Evolutionary conservation across 139 green algal genomes (phyloP), one percentile per base, ranked within the genome.

Genomic region (Coelastrella sp.): DNA sequence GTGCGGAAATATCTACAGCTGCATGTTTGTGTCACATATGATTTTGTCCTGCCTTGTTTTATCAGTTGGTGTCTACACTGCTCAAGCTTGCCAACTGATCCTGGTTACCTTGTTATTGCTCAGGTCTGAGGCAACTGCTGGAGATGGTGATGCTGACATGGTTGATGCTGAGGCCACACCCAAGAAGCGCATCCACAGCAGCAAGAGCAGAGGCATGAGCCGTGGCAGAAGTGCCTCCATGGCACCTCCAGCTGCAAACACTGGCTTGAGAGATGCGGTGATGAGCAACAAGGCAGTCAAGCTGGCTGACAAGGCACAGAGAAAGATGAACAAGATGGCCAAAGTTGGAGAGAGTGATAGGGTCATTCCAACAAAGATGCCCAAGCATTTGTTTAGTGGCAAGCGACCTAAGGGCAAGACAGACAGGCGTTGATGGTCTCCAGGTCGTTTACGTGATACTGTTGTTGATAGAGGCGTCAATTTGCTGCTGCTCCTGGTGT

Each of bases 311-410:
- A 94, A 93, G 86, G 90, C 91, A 63, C 94, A 98, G 89, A 81
- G 87, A 43, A 88, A 67, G 40, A 87, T 86, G 51, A 96, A 96
- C 88, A 96, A 95, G 91, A 84, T 89, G 72, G 94, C 91, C n/a
- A 79, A 86, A 38, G 87, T 89, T 41, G 94, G 94, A 21, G 94
- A 98, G 88, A 89, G 80, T 1, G 94, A 98, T 84, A 73, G 94
- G 23, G 87, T 89, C 59, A 98, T 98, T 85, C 91, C 66, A 67
- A 98, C 93, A 73, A 96, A 95, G 86, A 98, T 95, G 91, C 98
- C 98, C 57, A 99, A 99, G 95, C 97, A 99, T 81, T 88, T 99
- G 57, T 96, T 99, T 87, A 93, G 85, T 30, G 97, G 97, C 30
- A 99, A 86, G 66, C 32, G 64, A 34, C 34, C 34, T 8, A 79